Base-by-base conservation (phyloP, 257 asterid genomes). In the Lycium barbarum region DNA sequence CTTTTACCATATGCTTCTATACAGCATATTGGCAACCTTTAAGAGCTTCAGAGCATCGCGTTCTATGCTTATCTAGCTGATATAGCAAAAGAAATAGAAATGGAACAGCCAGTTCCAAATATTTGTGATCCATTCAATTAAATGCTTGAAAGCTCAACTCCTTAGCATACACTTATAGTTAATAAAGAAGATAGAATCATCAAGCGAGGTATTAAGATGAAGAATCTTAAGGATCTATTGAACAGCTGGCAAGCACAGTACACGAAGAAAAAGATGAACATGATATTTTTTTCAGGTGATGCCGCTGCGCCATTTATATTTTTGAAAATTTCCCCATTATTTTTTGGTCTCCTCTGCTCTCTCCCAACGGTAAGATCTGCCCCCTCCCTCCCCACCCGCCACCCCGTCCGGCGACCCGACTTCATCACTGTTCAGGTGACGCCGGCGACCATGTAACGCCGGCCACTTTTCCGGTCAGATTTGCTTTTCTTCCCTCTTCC, bases 111-210 rank as follows among this genome's bases (percentile, higher is more conserved):
- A 67, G 49, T 67, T 35, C 22, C 22, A 67, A 68, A 36, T 47
- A 73, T 47, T n/a, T 73, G 81, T 51, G 59, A 73, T 73, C 61
- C 81, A 49, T 47, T 47, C 61, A 14, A 73, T 49, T 26, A 17
- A 68, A 36, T 73, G 40, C 12, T n/a, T 6, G 13, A 73, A 47
- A 10, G 26, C 61, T 73, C n/a, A 73, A 62, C 36, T 20, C 36
- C 68, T 3, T 20, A 7, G 26, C 53, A 68, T 12, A 5, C 35
- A 73, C 20, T 73, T 47, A 47, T 12, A 73, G 61, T 47, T 73
- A 73, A 47, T 1, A 73, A 20, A 73, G 8, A 73, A 73, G 12
- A 73, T 73, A 73, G 40, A 47, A 47, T 73, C 61, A 20, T 45
- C n/a, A 73, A 20, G 38, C 58, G 10, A 47, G 17, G 73, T 35